Evolutionary conservation across 306 rosid species (phyloP).

Genomic region (Comarum palustre): DNA sequence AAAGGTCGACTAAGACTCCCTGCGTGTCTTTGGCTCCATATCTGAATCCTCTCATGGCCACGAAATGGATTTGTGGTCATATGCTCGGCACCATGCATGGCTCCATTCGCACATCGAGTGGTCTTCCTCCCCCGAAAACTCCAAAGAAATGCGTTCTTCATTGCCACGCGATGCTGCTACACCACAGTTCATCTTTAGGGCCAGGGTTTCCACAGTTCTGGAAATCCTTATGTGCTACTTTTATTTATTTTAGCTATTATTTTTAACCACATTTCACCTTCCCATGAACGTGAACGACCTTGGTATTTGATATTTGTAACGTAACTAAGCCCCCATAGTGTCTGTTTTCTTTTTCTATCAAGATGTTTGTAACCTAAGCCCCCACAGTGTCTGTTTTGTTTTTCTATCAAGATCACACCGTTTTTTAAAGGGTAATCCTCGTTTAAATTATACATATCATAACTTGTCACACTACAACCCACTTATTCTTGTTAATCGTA

Average conservation of each 20-base stretch:
- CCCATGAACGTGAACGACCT: too few relatives aligned
- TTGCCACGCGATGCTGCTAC: background rate
- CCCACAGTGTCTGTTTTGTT: too few relatives aligned
- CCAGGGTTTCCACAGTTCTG: background rate
- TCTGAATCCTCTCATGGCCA: background rate
- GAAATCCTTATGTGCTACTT: background rate
- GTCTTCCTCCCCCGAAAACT: constrained; percentile 7
- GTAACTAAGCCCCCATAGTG: too few relatives aligned
- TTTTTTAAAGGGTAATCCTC: too few relatives aligned
- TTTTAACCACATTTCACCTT: too few relatives aligned
- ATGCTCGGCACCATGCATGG: background rate
- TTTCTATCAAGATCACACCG: too few relatives aligned
- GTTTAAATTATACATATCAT: too few relatives aligned
- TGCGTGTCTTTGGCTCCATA: background rate
- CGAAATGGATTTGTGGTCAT: constrained; percentile 20
- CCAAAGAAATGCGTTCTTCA: background rate
- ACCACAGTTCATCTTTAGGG: background rate
- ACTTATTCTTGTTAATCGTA: background rate
- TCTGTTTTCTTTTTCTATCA: too few relatives aligned
- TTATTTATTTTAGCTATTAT: too few relatives aligned
- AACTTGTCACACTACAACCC: background rate
- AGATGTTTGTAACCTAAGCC: too few relatives aligned
- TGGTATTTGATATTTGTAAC: too few relatives aligned
- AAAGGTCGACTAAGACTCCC: background rate
- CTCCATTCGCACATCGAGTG: constrained; percentile 12